Base-by-base conservation (phyloP, 2,329 filamentous ascomycete genomes). In the Coccinonectria pachysandricola region DNA sequence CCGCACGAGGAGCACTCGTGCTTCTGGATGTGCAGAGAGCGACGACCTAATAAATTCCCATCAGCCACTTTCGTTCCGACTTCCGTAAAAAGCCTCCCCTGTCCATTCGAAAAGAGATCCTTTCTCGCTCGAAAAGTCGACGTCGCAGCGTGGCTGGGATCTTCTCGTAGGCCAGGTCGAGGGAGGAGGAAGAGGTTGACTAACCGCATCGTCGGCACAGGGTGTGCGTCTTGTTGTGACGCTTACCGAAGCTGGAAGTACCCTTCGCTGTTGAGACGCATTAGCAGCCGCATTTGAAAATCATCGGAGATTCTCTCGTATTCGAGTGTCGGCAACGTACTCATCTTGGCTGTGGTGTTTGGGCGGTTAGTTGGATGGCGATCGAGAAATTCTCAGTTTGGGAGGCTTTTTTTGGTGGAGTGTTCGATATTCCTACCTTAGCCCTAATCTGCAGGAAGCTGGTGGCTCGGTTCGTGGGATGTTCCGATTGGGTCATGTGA, bases 21-120 rank as follows among this genome's bases (percentile, higher is more conserved):
- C 83, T 98, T 98, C 75, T 98, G 91, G 71, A 96, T 79, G 80
- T 98, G 91, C 67, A 95, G 79, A 56, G 91, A 94, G 62, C 91
- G 87, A 62, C 83, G 81, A 68, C 88, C 86, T 92, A 43, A 33
- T 39, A 32, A 24, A 26, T 15, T 27, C 27, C 30, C 26, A 39
- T 53, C 40, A 53, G 49, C 30, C 40, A 28, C 16, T 15, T 36
- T 30, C 15, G 24, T 24, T 14, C 24, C 20, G 20, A 14, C n/a
- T 13, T 35, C 21, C 12, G 20, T 9, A 24, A 13, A 8, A 18
- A 18, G 11, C 26, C 27, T 19, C 21, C 15, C 21, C 32, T 27
- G n/a, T n/a, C n/a, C n/a, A n/a, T n/a, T 27, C 25, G 19, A 21
- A n/a, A 21, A 20, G 23, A 31, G 31, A 29, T 26, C 24, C 32